A percentile compares a stretch with the other conserved stretches of the same genome.
Conservation (phyloP, 2,329 filamentous ascomycete species). For the Phialophora chinensis region DNA sequence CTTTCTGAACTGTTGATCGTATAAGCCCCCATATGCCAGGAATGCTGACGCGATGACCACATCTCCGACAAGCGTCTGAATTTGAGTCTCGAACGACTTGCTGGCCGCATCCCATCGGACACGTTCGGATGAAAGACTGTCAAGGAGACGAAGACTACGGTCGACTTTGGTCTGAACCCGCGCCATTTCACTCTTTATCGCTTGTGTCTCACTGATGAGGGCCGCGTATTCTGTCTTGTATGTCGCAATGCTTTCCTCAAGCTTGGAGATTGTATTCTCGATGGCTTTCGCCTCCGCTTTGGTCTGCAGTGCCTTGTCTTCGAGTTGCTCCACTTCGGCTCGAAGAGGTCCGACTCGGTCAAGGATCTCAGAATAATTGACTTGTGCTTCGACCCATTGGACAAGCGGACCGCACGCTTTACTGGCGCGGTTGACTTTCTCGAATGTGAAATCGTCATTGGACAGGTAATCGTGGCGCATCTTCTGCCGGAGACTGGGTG, state of each 20-base stretch:
- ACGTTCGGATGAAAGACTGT: constrained; percentile 93
- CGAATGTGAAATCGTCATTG: constrained; percentile 93
- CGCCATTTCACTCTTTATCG: constrained; percentile 96
- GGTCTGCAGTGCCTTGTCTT: constrained; percentile 87
- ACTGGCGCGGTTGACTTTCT: constrained; percentile 93
- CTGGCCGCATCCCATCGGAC: constrained; percentile 95
- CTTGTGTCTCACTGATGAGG: constrained; percentile 94
- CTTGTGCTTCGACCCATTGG: constrained; percentile 95
- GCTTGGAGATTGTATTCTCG: constrained; percentile 79
- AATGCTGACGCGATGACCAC: constrained; percentile 96
- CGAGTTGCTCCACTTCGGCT: constrained; percentile 84
- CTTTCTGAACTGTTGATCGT: constrained; percentile 97
- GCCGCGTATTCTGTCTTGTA: constrained; percentile 97
- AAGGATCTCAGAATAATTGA: constrained; percentile 96
- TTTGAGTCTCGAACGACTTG: constrained; percentile 97
- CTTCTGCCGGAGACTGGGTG: constrained; percentile 75
- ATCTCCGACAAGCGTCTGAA: constrained; percentile 93
- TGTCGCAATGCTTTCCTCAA: constrained; percentile 88
- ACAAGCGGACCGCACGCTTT: constrained; percentile 97
- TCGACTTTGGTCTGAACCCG: constrained; percentile 98
- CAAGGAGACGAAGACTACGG: constrained; percentile 88
- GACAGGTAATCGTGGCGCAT: constrained; percentile 93
- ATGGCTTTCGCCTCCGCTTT: constrained; percentile 93
- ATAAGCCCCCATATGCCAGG: constrained; percentile 93
- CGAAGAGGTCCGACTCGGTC: constrained; percentile 91